A percentile compares a stretch with the other conserved stretches of the same genome.
Conservation (phyloP, 2,329 filamentous ascomycete genomes). For the Neofusicoccum ribis region DNA sequence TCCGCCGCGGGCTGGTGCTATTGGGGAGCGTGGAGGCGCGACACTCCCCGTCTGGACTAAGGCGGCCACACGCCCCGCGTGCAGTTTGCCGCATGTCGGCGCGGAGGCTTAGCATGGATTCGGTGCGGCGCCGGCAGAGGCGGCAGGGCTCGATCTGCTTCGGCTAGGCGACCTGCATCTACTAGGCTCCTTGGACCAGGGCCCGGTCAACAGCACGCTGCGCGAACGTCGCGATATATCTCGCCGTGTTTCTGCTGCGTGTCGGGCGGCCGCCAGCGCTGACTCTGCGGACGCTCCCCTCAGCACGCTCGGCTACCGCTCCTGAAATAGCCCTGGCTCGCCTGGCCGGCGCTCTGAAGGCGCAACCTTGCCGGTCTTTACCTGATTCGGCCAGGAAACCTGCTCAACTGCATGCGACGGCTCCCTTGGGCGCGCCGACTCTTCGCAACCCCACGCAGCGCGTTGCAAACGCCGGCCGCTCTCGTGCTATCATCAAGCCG, state of each 20-base stretch:
- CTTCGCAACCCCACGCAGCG: conserved; percentile 15
- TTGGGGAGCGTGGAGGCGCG: not conserved
- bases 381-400: conserved; percentile 12
- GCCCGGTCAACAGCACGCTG: not conserved
- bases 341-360: conserved; percentile 3
- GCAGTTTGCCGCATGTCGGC: too few relatives aligned
- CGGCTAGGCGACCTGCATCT: conserved; percentile 10
- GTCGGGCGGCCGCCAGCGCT: not conserved
- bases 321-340: conserved; percentile 7
- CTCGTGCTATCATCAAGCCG: conserved; percentile 8
- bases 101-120: not conserved
- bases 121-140: not conserved
- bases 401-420: conserved; percentile 20
- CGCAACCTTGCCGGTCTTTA: conserved; percentile 11
- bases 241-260: conserved; percentile 3
- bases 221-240: not conserved
- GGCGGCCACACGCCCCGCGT: too few relatives aligned
- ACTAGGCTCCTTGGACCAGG: not conserved
- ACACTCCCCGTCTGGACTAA: not conserved
- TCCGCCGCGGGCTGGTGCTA: not conserved
- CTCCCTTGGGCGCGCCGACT: conserved; percentile 11
- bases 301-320: not conserved
- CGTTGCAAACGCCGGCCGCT: conserved; percentile 6
- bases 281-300: conserved; percentile 2
- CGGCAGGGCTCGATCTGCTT: conserved; percentile 13